phyloP scores from a whole-genome alignment of 2,329 filamentous ascomycete species.

The Pseudodiploospora longispora region DNA sequence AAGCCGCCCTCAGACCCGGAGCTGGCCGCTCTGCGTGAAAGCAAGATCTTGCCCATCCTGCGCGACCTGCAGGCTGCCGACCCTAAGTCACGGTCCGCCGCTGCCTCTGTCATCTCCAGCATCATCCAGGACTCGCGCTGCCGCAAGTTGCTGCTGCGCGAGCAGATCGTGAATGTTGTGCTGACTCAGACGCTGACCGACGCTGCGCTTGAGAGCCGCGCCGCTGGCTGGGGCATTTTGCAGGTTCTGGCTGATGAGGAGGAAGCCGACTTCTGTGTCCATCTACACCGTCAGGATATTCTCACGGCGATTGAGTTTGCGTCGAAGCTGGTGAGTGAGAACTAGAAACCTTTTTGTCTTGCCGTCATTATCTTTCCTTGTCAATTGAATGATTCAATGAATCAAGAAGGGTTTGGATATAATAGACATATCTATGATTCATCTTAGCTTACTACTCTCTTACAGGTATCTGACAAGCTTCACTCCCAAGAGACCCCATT shows the following conservation, averaged over 20 bases:
- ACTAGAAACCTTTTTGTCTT: background rate
- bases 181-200: conserved; percentile 59
- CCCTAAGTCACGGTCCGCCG: conserved; percentile 49
- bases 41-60: conserved; percentile 55
- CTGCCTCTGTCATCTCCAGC: conserved; percentile 52
- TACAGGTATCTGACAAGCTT: conserved; percentile 36
- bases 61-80: conserved; percentile 52
- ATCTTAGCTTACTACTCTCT: background rate
- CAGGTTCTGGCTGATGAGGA: conserved; percentile 54
- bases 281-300: conserved; percentile 54
- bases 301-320: conserved; percentile 53
- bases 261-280: conserved; percentile 58
- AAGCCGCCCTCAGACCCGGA: conserved; percentile 57
- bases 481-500: conserved; percentile 33
- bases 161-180: conserved; percentile 56
- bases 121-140: conserved; percentile 54
- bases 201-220: conserved; percentile 51
- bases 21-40: conserved; percentile 53
- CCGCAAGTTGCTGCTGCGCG: conserved; percentile 56
- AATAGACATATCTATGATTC: background rate
- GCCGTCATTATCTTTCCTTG: background rate
- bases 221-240: conserved; percentile 61
- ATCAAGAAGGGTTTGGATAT: background rate
- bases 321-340: conserved; percentile 37
- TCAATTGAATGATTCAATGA: background rate